Base-by-base conservation (phyloP, 2,329 filamentous ascomycete genomes). In the Fusarium agapanthi region DNA sequence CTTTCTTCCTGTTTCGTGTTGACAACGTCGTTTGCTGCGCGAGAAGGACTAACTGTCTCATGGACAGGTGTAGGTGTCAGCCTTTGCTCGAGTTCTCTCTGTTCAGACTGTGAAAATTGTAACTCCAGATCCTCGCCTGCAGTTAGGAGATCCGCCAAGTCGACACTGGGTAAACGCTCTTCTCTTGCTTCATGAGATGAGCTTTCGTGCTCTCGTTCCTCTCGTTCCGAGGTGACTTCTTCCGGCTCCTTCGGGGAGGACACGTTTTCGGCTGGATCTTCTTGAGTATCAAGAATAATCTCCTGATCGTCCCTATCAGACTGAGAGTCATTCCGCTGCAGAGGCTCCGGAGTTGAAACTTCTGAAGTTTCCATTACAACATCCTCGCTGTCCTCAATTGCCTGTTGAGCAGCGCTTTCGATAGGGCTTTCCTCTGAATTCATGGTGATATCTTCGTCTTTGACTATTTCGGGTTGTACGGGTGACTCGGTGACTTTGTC, bases 21-120 rank as follows among this genome's bases (percentile, higher is more conserved):
- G 48, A 51, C 30, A 8, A 35, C n/a, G 15, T n/a, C 40, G 13
- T 44, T 30, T 34, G 30, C 34, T 26, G 59, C 30, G 3, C 28
- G n/a, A 2, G 24, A n/a, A 11, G 22, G 12, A 15, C 15, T 16
- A 20, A 22, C 15, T 16, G 22, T n/a, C 24, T 68, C 32, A 0
- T 26, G n/a, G 8, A n/a, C 37, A 14, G n/a, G 34, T 13, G 41
- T 15, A 20, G 22, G 13, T 22, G 24, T 22, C 11, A 35, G 30
- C 7, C 12, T 37, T n/a, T 47, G 14, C 7, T 30, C 7, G 9
- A 24, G n/a, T 12, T n/a, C 20, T 28, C 26, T 34, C 20, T 43
- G 37, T n/a, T 69, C 59, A 13, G 48, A 35, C 8, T 65, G 45
- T 15, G 55, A 68, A 32, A 61, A 43, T 13, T 69, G 48, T 6